Evolutionary conservation across 176 grass and related monocot species (phyloP), one percentile per base, ranked within the genome.

Genomic region (Puya raimondii): DNA sequence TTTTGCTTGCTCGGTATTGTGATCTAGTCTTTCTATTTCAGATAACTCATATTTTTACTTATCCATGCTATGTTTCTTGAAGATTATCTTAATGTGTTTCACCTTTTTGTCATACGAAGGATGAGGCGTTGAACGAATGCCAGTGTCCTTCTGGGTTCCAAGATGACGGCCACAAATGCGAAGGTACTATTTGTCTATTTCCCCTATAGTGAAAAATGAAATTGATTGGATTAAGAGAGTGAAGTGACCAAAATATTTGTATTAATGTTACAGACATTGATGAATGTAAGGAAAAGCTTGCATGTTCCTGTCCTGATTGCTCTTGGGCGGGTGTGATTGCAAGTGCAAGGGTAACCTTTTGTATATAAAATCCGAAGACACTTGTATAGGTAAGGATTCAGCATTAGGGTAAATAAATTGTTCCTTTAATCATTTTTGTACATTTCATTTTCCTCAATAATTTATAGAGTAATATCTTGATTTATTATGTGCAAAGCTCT

Each of bases 271-370:
- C 67, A 96, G 94, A 99, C 66, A 76, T 90, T 10, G 74, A 99
- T 70, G 94, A 93, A 75, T 99, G 89, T 82, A 76, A 84, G 15
- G 87, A 86, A 70, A 93, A 80, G 81, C 42, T 77, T n/a, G 87
- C 80, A 10, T 99, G 94, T 68, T 76, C 79, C 11, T 93, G 94
- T 74, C 74, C 83, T 12, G 72, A 79, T 54, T 99, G 94, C 77
- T 84, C 84, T 20, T 93, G 87, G 94, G 94, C 23, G 75, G 78
- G 2, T 92, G 84, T 82, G 87, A 99, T 68, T 99, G 94, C 89
- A 78, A 79, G 48, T 99, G 94, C 82, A 84, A 58, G 2, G 47
- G 77, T 7, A 63, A 77, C 69, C 66, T 78, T 10, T 52, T 99
- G 56, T 99, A 99, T 61, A 84, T 99, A 63, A 78, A 73, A 27